Evolutionary conservation across 768 basidiomycete species (phyloP).

Genomic region (Boletus rubroflammeus): DNA sequence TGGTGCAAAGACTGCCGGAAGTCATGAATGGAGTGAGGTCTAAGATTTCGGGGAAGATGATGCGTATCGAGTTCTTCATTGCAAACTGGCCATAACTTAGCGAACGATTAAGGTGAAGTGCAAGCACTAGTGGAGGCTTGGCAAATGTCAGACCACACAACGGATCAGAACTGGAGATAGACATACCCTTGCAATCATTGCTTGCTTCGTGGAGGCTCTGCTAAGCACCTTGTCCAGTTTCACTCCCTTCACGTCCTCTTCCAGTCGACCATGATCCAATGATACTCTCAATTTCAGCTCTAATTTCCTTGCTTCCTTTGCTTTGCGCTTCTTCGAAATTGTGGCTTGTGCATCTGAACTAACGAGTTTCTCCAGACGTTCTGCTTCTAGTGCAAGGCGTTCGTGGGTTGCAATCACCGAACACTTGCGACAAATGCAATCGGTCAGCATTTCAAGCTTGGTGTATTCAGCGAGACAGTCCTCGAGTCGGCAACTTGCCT

Average conservation of each 20-base stretch:
- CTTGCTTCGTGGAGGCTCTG: conserved; percentile 77
- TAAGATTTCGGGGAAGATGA: conserved; percentile 83
- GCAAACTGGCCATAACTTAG: conserved; percentile 73
- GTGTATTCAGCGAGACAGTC: conserved; percentile 89
- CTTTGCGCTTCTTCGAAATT: conserved; percentile 69
- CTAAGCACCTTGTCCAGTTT: conserved; percentile 75
- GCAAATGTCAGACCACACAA: conserved; percentile 16
- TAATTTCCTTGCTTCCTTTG: conserved; percentile 67
- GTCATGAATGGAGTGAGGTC: conserved; percentile 89
- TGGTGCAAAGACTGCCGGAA: conserved; percentile 68
- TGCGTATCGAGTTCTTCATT: conserved; percentile 78
- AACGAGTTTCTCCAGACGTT: conserved; percentile 43
- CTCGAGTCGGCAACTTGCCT: conserved; percentile 70
- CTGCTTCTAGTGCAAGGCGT: conserved; percentile 59
- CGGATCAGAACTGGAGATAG: neutral
- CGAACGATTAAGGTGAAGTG: conserved; percentile 89
- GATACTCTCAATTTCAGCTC: conserved; percentile 58
- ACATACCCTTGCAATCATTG: conserved; percentile 83
- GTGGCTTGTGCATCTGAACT: conserved; percentile 44
- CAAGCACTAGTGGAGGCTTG: conserved; percentile 82
- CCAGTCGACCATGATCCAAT: conserved; percentile 71
- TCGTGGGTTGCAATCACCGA: conserved; percentile 75
- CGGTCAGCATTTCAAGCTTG: conserved; percentile 79
- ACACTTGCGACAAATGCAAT: conserved; percentile 91
- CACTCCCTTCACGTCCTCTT: conserved; percentile 80